Evolutionary conservation across 1,284 basidiomycete species (phyloP).

Genomic region (Mycena citricolor): DNA sequence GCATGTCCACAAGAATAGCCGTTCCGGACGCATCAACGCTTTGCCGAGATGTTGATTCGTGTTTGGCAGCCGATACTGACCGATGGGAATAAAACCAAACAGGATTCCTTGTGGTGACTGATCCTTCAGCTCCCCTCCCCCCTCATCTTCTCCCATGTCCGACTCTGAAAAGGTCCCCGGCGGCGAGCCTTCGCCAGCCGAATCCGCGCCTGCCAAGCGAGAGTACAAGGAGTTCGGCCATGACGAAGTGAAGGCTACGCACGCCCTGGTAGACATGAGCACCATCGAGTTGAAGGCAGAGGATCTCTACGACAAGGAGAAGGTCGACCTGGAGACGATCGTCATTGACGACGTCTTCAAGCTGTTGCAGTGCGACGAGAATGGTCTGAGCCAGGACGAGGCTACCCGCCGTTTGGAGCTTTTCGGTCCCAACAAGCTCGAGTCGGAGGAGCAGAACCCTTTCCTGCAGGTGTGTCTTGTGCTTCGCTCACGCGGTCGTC

Average conservation of each 20-base stretch:
- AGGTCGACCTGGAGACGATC: slow-evolving; percentile 97
- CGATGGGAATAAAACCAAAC: too few relatives aligned
- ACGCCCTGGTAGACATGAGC: slow-evolving; percentile 87
- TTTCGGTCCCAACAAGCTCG: slow-evolving; percentile 96
- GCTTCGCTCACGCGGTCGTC: too few relatives aligned
- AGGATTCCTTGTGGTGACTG: too few relatives aligned
- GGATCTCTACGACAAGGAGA: slow-evolving; percentile 97
- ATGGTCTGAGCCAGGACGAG: slow-evolving; percentile 78
- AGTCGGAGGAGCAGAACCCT: slow-evolving; percentile 85
- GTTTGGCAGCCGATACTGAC: too few relatives aligned
- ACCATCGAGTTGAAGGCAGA: slow-evolving; percentile 89
- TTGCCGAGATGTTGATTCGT: too few relatives aligned
- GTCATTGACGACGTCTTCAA: slow-evolving; percentile 97
- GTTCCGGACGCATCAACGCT: too few relatives aligned
- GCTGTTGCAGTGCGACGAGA: slow-evolving; percentile 85
- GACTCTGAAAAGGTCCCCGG: too few relatives aligned
- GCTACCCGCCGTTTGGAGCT: slow-evolving; percentile 85
- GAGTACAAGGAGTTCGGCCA: slow-evolving; percentile 92
- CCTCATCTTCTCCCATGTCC: too few relatives aligned
- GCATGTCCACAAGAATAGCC: too few relatives aligned
- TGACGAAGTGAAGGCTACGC: slow-evolving; percentile 68
- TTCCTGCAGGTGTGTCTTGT: slow-evolving; percentile 67
- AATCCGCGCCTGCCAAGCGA: too few relatives aligned
- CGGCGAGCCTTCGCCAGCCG: too few relatives aligned
- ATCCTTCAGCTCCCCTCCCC: too few relatives aligned